A percentile compares a stretch with the other conserved stretches of the same genome.
These are phyloP conservation scores for Eucalyptus cloeziana DNA, from an alignment of 345 rosid species.

Conservation along the genomic window DNA sequence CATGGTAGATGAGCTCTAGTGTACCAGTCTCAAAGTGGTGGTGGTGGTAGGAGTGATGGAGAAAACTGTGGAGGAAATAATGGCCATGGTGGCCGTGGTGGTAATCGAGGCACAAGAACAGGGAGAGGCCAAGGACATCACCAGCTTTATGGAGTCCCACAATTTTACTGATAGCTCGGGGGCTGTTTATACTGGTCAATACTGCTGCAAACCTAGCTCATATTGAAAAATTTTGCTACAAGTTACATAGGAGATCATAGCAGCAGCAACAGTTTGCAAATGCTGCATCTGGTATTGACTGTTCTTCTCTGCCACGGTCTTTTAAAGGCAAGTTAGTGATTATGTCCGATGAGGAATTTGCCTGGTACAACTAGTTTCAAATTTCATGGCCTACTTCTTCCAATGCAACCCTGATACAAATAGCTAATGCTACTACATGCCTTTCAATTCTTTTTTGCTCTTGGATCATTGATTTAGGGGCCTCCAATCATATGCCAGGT, in stretches of 20 bases:
- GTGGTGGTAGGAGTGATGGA: not conserved
- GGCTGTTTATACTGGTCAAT: not conserved
- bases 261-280: not conserved
- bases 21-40: not conserved
- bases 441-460: not conserved
- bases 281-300: not conserved
- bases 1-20: not conserved
- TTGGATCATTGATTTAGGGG: not conserved
- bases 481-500: not conserved
- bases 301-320: not conserved
- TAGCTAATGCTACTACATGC: not conserved
- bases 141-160: not conserved
- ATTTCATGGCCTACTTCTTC: not conserved
- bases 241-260: not conserved
- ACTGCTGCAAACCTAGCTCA: not conserved
- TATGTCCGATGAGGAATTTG: not conserved
- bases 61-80: not conserved
- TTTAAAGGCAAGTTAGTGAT: not conserved
- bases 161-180: not conserved
- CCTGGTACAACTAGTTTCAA: not conserved
- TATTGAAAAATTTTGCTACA: not conserved
- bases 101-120: not conserved
- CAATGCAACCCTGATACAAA: not conserved
- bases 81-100: not conserved
- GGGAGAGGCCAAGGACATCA: not conserved